Percentiles rank a stretch among this genome's conserved stretches.
These are phyloP conservation scores for Crinitomyces ghanaensis DNA, from an alignment of 805 yeast species.

Conservation along the genomic window DNA sequence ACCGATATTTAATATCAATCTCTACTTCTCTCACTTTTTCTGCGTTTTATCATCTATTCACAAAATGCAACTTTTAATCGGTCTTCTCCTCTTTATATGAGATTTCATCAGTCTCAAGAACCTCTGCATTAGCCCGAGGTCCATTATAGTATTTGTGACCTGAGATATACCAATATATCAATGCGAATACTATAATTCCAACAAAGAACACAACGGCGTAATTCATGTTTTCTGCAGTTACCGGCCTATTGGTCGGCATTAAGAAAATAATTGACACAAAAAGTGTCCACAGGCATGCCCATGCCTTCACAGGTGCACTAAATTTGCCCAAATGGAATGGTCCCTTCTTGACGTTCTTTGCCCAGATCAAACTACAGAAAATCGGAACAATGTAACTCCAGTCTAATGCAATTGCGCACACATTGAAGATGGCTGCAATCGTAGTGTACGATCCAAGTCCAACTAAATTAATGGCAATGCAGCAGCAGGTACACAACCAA, in stretches of 20 bases:
- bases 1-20: no score
- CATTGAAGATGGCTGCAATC: conserved; percentile 74
- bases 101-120: no score
- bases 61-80: no score
- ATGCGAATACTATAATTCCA: conserved; percentile 36
- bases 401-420: conserved; percentile 65
- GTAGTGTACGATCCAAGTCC: conserved; percentile 64
- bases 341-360: conserved; percentile 11
- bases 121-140: conserved; percentile 11
- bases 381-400: conserved; percentile 68
- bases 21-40: no score
- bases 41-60: no score
- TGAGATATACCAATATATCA: conserved; percentile 42
- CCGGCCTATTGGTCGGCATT: conserved; percentile 27
- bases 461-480: conserved; percentile 41
- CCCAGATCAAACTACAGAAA: conserved; percentile 11
- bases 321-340: conserved; percentile 14
- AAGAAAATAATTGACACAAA: conserved; percentile 16
- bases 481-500: conserved; percentile 33
- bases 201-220: conserved; percentile 58
- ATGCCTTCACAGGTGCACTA: conserved; percentile 12
- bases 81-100: no score
- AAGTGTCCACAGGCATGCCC: conserved; percentile 16
- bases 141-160: conserved; percentile 16
- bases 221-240: conserved; percentile 36